Conservation (phyloP, 225 moss, liverwort and hornwort genomes). For the Straminergon stramineum region DNA sequence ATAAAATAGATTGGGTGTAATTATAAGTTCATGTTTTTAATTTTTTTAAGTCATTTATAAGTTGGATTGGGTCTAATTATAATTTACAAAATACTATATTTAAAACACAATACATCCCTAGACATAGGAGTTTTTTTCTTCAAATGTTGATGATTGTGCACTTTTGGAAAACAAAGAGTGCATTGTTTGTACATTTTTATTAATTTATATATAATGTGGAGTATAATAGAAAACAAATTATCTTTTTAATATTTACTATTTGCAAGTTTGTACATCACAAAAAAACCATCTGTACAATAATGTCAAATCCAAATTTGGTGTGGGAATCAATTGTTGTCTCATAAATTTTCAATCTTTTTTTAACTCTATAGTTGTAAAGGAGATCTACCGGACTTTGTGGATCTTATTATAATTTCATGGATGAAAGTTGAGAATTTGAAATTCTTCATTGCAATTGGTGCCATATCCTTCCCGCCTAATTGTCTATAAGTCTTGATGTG, state of each 20-base stretch:
- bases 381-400: not conserved
- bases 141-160: not conserved
- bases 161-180: not conserved
- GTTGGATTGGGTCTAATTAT: not conserved
- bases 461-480: no score
- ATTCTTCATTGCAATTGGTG: no score
- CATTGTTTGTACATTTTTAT: not conserved
- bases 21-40: no score
- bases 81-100: not conserved
- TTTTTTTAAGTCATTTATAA: no score
- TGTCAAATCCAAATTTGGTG: not conserved
- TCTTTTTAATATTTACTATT: not conserved
- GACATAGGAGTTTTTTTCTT: not conserved
- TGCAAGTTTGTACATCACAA: not conserved
- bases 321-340: not conserved
- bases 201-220: not conserved
- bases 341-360: not conserved
- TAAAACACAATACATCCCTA: not conserved
- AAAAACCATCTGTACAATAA: not conserved
- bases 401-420: not conserved
- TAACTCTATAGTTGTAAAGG: not conserved
- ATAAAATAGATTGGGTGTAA: no score
- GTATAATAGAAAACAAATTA: not conserved
- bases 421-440: no score
- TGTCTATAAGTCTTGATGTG: not conserved